Conservation (phyloP, 2,329 filamentous ascomycete species). For the Myriosclerotinia duriaeana region DNA sequence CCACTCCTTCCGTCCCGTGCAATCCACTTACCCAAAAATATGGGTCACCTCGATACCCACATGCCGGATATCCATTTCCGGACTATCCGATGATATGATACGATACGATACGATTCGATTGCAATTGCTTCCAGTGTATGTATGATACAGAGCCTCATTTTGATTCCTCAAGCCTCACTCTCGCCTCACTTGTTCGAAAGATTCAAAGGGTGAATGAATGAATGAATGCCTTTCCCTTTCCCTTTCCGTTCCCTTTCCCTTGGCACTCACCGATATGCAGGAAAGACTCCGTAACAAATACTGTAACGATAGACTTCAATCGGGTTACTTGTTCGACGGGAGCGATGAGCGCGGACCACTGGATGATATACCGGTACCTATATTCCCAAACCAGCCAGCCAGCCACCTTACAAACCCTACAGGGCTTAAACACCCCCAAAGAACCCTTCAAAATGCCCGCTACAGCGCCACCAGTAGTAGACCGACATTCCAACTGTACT, state of each 20-base stretch:
- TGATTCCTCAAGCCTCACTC: not conserved
- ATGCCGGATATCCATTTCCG: conserved; percentile 2
- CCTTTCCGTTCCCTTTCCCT: not conserved
- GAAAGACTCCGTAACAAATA: too few species aligned
- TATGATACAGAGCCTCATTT: not conserved
- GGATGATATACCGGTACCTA: not conserved
- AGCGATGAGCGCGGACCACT: conserved; percentile 1
- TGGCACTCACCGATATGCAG: not conserved
- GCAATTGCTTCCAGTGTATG: too few species aligned
- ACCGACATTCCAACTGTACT: not conserved
- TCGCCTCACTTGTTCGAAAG: not conserved
- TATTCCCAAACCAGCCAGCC: too few species aligned
- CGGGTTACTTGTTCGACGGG: not conserved
- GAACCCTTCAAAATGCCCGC: not conserved
- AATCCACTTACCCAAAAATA: too few species aligned
- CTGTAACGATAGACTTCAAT: not conserved
- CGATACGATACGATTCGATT: not conserved
- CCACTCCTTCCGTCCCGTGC: too few species aligned
- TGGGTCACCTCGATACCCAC: not conserved
- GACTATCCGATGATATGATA: not conserved
- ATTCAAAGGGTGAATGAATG: not conserved
- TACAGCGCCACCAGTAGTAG: too few species aligned
- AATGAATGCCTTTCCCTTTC: not conserved
- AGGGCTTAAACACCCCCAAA: not conserved
- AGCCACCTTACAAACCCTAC: too few species aligned